Conservation (phyloP, 192 early-diverging fungal species). For the Geranomyces michiganensis region DNA sequence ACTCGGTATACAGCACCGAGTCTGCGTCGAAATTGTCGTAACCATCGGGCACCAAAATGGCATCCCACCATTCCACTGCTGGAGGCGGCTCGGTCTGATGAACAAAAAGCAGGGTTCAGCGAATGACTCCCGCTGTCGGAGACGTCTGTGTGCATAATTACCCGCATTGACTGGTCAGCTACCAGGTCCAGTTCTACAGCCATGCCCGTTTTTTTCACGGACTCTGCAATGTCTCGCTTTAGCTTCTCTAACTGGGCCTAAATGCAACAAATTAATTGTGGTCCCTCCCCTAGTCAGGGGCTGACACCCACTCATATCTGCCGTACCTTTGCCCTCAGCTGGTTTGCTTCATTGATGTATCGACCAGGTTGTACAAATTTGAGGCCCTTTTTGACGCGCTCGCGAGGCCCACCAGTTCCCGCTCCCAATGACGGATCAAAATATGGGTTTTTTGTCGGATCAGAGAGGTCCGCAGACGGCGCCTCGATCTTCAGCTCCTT, state of each 20-base stretch:
- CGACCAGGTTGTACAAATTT: slow-evolving; percentile 84
- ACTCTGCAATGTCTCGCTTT: slow-evolving; percentile 73
- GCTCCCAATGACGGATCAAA: slow-evolving; percentile 71
- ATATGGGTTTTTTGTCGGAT: slow-evolving; percentile 86
- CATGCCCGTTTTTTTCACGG: slow-evolving; percentile 74
- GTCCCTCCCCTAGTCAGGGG: background rate
- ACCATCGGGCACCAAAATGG: slow-evolving; percentile 68
- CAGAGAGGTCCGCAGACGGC: slow-evolving; percentile 51
- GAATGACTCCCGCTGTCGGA: background rate
- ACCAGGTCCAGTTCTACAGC: slow-evolving; percentile 73
- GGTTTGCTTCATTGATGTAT: slow-evolving; percentile 80
- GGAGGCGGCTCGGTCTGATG: slow-evolving; percentile 72
- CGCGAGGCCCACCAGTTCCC: slow-evolving; percentile 44
- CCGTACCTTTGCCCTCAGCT: slow-evolving; percentile 70
- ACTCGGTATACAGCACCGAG: slow-evolving; percentile 44
- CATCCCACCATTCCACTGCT: slow-evolving; percentile 97
- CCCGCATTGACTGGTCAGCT: slow-evolving; percentile 67
- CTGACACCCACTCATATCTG: background rate
- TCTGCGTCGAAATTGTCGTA: slow-evolving; percentile 65
- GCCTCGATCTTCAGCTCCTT: slow-evolving; percentile 58
- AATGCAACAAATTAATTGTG: too few species aligned
- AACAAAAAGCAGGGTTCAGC: background rate
- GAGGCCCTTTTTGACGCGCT: slow-evolving; percentile 52
- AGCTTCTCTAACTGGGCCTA: slow-evolving; percentile 71
- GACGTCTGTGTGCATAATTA: slow-evolving; percentile 23